Conservation (phyloP, 2,329 filamentous ascomycete genomes). For the Cladophialophora yegresii region DNA sequence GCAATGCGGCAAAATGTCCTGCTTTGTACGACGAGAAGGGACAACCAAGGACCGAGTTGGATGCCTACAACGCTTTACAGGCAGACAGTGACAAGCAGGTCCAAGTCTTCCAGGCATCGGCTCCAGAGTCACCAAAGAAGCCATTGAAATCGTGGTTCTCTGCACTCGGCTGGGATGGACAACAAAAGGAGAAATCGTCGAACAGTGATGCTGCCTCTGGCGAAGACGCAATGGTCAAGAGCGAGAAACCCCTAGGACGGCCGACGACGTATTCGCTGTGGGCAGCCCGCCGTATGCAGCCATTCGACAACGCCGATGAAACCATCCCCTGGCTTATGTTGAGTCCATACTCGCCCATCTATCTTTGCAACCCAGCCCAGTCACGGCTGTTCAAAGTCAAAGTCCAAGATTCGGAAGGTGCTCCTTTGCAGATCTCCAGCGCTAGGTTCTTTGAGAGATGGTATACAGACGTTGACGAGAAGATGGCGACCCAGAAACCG, state of each 20-base stretch:
- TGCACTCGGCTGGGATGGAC: slow-evolving; percentile 29
- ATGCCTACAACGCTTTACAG: slow-evolving; percentile 23
- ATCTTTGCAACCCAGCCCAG: slow-evolving; percentile 31
- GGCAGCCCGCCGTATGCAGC: slow-evolving; percentile 32
- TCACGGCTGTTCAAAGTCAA: slow-evolving; percentile 29
- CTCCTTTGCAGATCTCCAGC: slow-evolving; percentile 28
- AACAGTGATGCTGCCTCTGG: neutral
- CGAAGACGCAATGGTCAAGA: neutral
- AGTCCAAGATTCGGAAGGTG: slow-evolving; percentile 27
- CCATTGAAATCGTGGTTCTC: slow-evolving; percentile 24
- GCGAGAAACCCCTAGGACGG: slow-evolving; percentile 2
- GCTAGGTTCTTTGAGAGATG: slow-evolving; percentile 30
- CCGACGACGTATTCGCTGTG: slow-evolving; percentile 26
- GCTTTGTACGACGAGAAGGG: slow-evolving; percentile 26
- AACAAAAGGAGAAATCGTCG: slow-evolving; percentile 16
- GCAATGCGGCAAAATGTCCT: slow-evolving; percentile 23
- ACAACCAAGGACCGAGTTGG: slow-evolving; percentile 29
- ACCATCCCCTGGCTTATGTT: slow-evolving; percentile 47
- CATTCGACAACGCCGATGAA: slow-evolving; percentile 42
- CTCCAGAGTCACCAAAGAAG: slow-evolving; percentile 3
- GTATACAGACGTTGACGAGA: slow-evolving; percentile 39
- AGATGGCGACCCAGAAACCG: slow-evolving; percentile 43
- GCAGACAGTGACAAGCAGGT: neutral
- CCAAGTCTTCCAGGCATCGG: slow-evolving; percentile 12
- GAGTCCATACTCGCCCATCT: slow-evolving; percentile 58